These are phyloP conservation scores for Pseudonitzschia pungens DNA, from an alignment of 108 stramenopile species.

Conservation along the genomic window DNA sequence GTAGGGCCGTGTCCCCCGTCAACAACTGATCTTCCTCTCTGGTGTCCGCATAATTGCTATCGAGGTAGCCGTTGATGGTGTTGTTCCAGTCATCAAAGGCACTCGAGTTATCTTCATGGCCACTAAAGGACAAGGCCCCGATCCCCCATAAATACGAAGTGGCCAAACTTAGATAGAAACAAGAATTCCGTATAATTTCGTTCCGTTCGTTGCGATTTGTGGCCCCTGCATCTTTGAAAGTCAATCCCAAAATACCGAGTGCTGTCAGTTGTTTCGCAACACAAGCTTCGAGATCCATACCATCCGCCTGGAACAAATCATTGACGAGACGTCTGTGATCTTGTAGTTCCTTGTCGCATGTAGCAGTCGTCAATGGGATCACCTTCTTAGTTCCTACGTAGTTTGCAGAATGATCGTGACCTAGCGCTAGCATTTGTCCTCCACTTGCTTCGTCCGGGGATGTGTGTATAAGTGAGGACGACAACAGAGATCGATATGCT, in stretches of 20 bases:
- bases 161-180: conserved; percentile 61
- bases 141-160: conserved; percentile 57
- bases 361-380: conserved; percentile 30
- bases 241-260: conserved; percentile 37
- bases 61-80: neutral
- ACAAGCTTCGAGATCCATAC: conserved; percentile 39
- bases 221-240: conserved; percentile 47
- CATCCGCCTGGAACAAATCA: conserved; percentile 55
- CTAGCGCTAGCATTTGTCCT: conserved; percentile 15
- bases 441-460: neutral
- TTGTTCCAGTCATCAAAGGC: conserved; percentile 9
- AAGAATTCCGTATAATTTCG: conserved; percentile 56
- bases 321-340: conserved; percentile 54
- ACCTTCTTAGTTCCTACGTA: neutral
- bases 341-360: conserved; percentile 59
- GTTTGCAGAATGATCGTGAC: conserved; percentile 18
- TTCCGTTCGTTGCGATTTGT: conserved; percentile 48
- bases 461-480: neutral
- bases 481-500: conserved; percentile 4
- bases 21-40: conserved; percentile 32
- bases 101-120: neutral
- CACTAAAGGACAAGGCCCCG: conserved; percentile 37
- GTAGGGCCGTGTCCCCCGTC: conserved; percentile 45
- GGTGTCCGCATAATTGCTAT: no score
- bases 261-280: conserved; percentile 28